phyloP scores from a whole-genome alignment of 495 filamentous ascomycete genomes.

The Neurospora sublineolata region DNA sequence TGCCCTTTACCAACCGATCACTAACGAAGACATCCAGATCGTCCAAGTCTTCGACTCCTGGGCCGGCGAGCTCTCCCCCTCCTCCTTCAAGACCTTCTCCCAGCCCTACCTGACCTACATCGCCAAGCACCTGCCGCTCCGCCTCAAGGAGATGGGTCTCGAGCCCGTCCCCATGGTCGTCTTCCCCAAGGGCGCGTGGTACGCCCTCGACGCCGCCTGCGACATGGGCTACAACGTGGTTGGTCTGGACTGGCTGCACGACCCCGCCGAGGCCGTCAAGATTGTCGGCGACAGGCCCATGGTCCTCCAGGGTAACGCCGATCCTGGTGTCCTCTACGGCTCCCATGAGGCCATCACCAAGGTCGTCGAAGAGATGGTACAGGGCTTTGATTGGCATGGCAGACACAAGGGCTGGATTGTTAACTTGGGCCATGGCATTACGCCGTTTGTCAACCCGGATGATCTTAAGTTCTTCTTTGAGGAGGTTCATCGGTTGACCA shows the following conservation, averaged over 20 bases:
- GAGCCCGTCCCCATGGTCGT: slow-evolving; percentile 94
- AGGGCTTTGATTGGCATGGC: slow-evolving; percentile 56
- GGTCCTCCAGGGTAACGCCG: slow-evolving; percentile 86
- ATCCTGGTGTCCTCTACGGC: slow-evolving; percentile 88
- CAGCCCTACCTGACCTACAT: slow-evolving; percentile 81
- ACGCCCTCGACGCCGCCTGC: slow-evolving; percentile 78
- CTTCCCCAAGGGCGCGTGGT: slow-evolving; percentile 99
- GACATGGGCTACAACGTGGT: slow-evolving; percentile 85
- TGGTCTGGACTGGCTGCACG: slow-evolving; percentile 89
- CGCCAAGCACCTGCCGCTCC: slow-evolving; percentile 58
- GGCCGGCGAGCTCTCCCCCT: slow-evolving; percentile 84
- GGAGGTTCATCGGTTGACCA: slow-evolving; percentile 68
- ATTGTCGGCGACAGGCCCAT: slow-evolving; percentile 60
- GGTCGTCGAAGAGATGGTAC: slow-evolving; percentile 71
- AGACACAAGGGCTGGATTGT: slow-evolving; percentile 57
- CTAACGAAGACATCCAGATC: slow-evolving; percentile 41
- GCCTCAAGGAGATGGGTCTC: slow-evolving; percentile 57
- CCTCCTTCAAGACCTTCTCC: slow-evolving; percentile 63
- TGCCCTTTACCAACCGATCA: neutral
- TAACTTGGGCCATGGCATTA: slow-evolving; percentile 90
- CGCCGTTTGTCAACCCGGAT: slow-evolving; percentile 85
- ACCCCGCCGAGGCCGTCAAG: slow-evolving; percentile 69
- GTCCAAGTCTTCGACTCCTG: slow-evolving; percentile 98
- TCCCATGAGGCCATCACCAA: slow-evolving; percentile 65
- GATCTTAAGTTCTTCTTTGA: slow-evolving; percentile 86